These are phyloP conservation scores for Solanum etuberosum DNA, from an alignment of 257 asterid species.

Conservation along the genomic window DNA sequence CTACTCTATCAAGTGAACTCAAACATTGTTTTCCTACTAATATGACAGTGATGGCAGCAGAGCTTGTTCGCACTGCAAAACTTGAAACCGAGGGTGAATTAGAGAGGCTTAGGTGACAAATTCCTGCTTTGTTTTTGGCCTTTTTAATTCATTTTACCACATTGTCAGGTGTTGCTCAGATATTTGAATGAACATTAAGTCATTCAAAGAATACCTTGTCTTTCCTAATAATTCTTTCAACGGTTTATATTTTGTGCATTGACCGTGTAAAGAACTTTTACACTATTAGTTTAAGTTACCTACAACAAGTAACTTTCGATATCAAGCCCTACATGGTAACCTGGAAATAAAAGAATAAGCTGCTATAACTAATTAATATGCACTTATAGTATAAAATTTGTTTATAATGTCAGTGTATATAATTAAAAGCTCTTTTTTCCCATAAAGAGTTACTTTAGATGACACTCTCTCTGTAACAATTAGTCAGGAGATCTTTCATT, in stretches of 20 bases:
- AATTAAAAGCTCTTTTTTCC: not conserved
- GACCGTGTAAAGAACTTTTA: not conserved
- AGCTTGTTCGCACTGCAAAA: conserved; percentile 70
- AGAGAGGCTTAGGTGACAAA: conserved; percentile 67
- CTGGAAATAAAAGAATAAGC: not conserved
- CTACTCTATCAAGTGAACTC: not conserved
- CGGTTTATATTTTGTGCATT: not conserved
- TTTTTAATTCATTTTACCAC: not conserved
- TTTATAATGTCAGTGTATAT: not conserved
- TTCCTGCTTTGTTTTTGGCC: not conserved
- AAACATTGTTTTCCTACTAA: not conserved
- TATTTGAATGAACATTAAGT: not conserved
- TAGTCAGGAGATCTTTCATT: not conserved
- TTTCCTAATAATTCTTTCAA: not conserved
- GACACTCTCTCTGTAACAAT: not conserved
- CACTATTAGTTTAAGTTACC: not conserved
- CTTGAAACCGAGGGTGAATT: conserved; percentile 53
- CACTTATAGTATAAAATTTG: not conserved
- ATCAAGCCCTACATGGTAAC: not conserved
- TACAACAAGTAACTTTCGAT: not conserved
- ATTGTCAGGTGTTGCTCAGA: not conserved
- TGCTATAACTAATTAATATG: not conserved
- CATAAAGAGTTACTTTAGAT: not conserved
- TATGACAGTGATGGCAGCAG: conserved; percentile 94
- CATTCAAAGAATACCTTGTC: not conserved